phyloP scores from a whole-genome alignment of 2,329 filamentous ascomycete species.

The Cladosporium austrohemisphaericum region DNA sequence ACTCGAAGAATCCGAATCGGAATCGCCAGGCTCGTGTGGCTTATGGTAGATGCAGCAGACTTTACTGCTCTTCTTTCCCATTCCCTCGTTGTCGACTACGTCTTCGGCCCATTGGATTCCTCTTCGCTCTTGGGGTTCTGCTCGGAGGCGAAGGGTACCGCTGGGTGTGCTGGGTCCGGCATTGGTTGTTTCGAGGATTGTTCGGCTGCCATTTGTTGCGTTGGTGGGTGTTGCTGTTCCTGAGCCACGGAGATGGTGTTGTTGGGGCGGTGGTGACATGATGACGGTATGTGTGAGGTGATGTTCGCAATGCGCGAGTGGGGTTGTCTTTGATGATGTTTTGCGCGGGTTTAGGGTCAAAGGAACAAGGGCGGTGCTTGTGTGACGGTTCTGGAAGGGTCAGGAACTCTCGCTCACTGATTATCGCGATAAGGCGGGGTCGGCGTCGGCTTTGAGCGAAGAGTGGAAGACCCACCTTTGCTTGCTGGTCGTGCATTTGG shows the following conservation, averaged over 20 bases:
- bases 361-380: no score
- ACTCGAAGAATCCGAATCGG: constrained; percentile 61
- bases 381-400: no score
- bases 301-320: not conserved
- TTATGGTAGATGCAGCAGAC: constrained; percentile 99
- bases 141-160: constrained; percentile 38
- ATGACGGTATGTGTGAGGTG: no score
- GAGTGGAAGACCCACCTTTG: no score
- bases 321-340: no score
- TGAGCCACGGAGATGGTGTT: constrained; percentile 15
- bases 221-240: constrained; percentile 24
- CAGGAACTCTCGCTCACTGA: no score
- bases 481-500: no score
- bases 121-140: constrained; percentile 43
- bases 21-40: constrained; percentile 76
- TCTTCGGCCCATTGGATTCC: constrained; percentile 89
- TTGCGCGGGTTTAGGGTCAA: no score
- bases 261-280: constrained; percentile 13
- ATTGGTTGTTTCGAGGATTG: constrained; percentile 28
- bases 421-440: no score
- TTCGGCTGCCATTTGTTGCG: constrained; percentile 32
- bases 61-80: constrained; percentile 93
- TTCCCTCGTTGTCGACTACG: constrained; percentile 90
- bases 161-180: constrained; percentile 25
- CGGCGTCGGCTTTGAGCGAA: not conserved